phyloP scores from a whole-genome alignment of 352 stramenopile genomes.

The Phytophthora foliorum region DNA sequence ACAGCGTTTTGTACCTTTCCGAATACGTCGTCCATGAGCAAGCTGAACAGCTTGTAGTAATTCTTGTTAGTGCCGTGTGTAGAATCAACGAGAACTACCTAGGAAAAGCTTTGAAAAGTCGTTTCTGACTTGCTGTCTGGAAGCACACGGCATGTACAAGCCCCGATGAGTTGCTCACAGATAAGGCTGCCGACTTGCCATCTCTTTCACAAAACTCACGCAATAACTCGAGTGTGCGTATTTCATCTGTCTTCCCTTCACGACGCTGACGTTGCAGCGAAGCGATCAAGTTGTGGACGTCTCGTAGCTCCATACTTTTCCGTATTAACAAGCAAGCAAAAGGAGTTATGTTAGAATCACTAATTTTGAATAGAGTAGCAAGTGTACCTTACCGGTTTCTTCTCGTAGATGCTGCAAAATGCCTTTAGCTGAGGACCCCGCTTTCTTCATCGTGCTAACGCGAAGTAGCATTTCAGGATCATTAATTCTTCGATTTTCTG shows the following conservation, averaged over 20 bases:
- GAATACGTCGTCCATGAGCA: conserved; percentile 20
- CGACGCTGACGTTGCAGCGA: not conserved
- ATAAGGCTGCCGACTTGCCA: conserved; percentile 7
- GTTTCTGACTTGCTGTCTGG: conserved; percentile 14
- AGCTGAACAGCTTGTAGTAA: conserved; percentile 30
- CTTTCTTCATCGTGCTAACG: not conserved
- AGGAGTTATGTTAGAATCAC: not conserved
- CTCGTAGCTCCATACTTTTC: conserved; percentile 11
- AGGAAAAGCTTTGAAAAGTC: conserved; percentile 28
- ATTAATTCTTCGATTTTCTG: conserved; percentile 10
- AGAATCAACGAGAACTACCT: conserved; percentile 22
- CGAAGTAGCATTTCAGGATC: conserved; percentile 4
- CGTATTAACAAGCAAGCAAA: not conserved
- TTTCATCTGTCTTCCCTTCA: conserved; percentile 10
- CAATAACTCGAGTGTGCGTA: conserved; percentile 1
- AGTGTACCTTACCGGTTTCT: conserved; percentile 4
- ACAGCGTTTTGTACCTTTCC: conserved; percentile 5
- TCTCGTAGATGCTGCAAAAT: conserved; percentile 17
- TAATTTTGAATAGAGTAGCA: not conserved
- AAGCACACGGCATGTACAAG: conserved; percentile 18
- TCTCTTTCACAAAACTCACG: conserved; percentile 21
- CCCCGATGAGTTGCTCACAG: conserved; percentile 13
- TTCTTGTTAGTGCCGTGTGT: conserved; percentile 3
- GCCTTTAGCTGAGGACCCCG: conserved; percentile 9
- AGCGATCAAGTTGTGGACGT: conserved; percentile 20